Evolutionary conservation across 2,329 filamentous ascomycete genomes (phyloP).

Genomic region (Leptodontidium sp.): DNA sequence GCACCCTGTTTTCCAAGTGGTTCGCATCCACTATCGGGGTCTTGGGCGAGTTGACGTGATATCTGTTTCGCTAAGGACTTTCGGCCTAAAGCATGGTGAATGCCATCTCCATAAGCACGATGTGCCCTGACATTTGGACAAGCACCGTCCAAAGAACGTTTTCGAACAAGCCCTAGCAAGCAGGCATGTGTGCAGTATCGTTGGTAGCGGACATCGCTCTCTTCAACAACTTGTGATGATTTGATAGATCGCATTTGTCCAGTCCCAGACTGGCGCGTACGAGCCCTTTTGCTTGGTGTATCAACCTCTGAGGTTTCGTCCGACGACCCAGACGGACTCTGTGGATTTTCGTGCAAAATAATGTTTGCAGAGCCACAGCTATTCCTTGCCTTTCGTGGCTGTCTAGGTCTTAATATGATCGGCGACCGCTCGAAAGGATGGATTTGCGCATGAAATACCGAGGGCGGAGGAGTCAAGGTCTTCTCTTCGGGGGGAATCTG

Average conservation of each 20-base stretch:
- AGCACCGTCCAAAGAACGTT: conserved; percentile 29
- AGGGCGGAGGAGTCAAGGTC: conserved; percentile 14
- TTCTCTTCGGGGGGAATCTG: conserved; percentile 16
- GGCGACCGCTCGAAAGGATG: not conserved
- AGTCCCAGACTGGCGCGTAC: not conserved
- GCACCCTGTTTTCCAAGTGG: conserved; percentile 45
- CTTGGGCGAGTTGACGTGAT: conserved; percentile 28
- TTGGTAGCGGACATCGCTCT: conserved; percentile 29
- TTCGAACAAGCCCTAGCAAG: conserved; percentile 35
- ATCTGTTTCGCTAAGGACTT: conserved; percentile 32
- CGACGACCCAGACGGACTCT: not conserved
- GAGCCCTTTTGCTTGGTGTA: not conserved
- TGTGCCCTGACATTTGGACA: conserved; percentile 34
- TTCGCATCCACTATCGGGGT: conserved; percentile 34
- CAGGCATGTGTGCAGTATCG: conserved; percentile 34
- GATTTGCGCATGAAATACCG: not conserved
- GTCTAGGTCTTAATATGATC: not conserved
- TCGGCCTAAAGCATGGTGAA: conserved; percentile 27
- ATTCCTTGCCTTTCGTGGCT: not conserved
- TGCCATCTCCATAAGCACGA: conserved; percentile 20
- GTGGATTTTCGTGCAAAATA: not conserved
- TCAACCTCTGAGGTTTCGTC: not conserved
- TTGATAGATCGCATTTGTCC: conserved; percentile 10
- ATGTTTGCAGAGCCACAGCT: not conserved
- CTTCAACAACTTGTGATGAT: conserved; percentile 30